Conservation (phyloP, 257 asterid species). For the Solanum piurae region DNA sequence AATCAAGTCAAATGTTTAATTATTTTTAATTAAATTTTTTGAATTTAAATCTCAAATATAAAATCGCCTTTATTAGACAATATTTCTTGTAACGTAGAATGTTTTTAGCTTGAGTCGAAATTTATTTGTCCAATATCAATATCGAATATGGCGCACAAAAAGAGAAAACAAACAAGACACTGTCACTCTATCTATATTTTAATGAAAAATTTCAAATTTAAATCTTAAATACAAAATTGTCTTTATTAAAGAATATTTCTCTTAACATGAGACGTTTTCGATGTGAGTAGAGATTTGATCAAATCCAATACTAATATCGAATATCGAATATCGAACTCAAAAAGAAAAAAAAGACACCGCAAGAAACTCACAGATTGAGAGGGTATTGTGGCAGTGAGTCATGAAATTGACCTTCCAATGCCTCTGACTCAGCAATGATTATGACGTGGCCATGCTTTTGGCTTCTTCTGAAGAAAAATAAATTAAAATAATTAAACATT, state of each 20-base stretch:
- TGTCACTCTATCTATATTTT: no score
- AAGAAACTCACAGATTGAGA: background rate
- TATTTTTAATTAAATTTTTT: background rate
- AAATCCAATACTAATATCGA: background rate
- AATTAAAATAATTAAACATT: background rate
- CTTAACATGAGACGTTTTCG: accelerated
- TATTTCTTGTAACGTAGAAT: background rate
- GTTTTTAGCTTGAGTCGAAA: background rate
- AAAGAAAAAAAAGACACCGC: background rate
- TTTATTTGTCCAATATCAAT: background rate
- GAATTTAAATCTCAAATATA: no score
- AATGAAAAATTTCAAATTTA: no score
- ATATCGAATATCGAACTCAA: background rate
- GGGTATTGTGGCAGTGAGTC: background rate
- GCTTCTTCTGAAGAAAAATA: slow-evolving; percentile 2
- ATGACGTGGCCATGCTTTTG: slow-evolving; percentile 19
- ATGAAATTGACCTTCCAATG: background rate
- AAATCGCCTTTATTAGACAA: background rate
- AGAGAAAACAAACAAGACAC: background rate
- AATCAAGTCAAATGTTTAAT: no score
- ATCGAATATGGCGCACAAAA: accelerated
- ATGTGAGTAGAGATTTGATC: background rate
- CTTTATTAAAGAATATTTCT: no score
- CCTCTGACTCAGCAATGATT: slow-evolving; percentile 36
- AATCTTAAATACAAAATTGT: no score